Evolutionary conservation across 176 grass and related monocot genomes (phyloP), one percentile per base, ranked within the genome.

Genomic region (Thinopyrum elongatum): DNA sequence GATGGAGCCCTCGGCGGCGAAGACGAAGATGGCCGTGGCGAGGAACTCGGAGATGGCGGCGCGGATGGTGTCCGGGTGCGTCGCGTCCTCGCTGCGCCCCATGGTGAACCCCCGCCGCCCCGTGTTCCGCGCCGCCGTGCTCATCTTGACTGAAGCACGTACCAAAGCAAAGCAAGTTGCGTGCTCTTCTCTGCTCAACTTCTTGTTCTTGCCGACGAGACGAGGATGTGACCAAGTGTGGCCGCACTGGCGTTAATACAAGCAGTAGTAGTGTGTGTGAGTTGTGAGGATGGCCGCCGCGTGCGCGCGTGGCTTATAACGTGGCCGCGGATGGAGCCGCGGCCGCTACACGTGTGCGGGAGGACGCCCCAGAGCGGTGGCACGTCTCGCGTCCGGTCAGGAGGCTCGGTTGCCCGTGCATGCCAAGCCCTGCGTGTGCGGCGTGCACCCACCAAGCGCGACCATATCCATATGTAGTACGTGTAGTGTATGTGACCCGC

Each of bases 1-100:
- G 81, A 99, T 34, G 79, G 97, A 99, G 44, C 97, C 97, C 86
- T 99, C 97, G 64, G 92, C 97, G 27, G 92, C 97, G 92, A 95
- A 98, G 81, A 98, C 94, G 65, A 98, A 98, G 88, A 98, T 84
- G 79, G 90, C 97, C 10, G 97, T 98, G 70, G 86, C 88, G 74
- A 98, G 31, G 79, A 98, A 92, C 94, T 98, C 94, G 16, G 97
- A 90, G 82, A 98, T 79, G 49, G 94, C 88, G 36, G 94, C 92
- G 55, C 97, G 91, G 77, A 96, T 91, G 71, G 92, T 94, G 88
- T 96, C 97, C 15, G 92, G 90, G 71, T 98, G 92, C 46, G 84
- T 84, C 3, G 87, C 94, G 57, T 99, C 97, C 82, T 99, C 93
- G 26, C 79, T 82, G 21, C 88, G 88, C 57, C 96, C 93, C 57